These are phyloP conservation scores for Elasticomyces elasticus DNA, from an alignment of 495 filamentous ascomycete species.

Conservation along the genomic window DNA sequence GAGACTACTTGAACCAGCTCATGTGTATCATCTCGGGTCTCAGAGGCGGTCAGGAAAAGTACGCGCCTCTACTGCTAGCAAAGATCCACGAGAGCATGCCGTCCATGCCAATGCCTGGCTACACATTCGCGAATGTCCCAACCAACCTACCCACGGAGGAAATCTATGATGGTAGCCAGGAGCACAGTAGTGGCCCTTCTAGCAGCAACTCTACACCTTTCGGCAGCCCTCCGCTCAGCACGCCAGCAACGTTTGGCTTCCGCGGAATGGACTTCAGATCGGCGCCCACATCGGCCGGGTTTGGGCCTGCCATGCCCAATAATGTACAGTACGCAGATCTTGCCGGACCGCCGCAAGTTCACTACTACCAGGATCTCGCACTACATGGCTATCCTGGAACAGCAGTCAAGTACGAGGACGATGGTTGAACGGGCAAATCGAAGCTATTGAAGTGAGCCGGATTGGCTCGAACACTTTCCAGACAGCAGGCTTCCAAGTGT, in stretches of 20 bases:
- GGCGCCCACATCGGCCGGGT: not conserved
- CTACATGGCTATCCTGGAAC: too few relatives aligned
- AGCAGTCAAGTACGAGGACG: too few relatives aligned
- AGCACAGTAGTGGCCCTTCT: slow-evolving; percentile 1
- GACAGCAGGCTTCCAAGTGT: too few relatives aligned
- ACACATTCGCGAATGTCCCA: not conserved
- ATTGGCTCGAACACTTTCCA: too few relatives aligned
- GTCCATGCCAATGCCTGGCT: slow-evolving; percentile 40
- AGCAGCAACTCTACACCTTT: slow-evolving; percentile 8
- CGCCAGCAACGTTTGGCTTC: not conserved
- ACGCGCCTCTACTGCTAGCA: slow-evolving; percentile 57
- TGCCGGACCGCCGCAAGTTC: too few relatives aligned
- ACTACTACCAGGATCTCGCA: too few relatives aligned
- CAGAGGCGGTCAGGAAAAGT: slow-evolving; percentile 59
- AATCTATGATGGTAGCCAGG: slow-evolving; percentile 7
- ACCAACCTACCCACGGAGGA: not conserved
- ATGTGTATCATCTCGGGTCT: slow-evolving; percentile 55
- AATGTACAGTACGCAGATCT: too few relatives aligned
- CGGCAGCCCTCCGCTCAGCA: slow-evolving; percentile 5
- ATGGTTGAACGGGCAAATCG: too few relatives aligned
- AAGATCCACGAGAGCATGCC: slow-evolving; percentile 62
- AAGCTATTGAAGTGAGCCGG: too few relatives aligned
- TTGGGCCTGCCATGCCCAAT: not conserved
- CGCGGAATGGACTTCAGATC: not conserved
- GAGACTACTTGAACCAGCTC: slow-evolving; percentile 62